Evolutionary conservation across 176 grass and related monocot species (phyloP), one percentile per base, ranked within the genome.

Genomic region (Ensete glaucum): DNA sequence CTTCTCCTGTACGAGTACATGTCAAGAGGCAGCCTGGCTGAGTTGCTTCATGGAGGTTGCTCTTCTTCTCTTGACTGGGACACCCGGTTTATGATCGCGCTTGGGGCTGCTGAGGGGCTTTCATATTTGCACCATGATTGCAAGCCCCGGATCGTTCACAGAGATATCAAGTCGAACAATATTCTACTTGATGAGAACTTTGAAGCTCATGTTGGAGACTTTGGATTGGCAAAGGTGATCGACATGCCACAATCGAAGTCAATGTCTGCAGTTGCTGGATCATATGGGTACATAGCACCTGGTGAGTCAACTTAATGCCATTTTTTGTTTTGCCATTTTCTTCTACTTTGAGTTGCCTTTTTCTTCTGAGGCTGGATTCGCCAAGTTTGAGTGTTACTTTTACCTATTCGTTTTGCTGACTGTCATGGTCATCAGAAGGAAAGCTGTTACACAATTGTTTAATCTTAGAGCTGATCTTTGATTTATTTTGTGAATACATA

Each of bases 261-360:
- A 26, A 99, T 99, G 96, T 99, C 96, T 71, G 96, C 96, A n/a
- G 88, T 99, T 72, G 96, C 96, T 64, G 96, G 96, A 76, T 99
- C 96, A 64, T 99, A 99, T 54, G 96, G 96, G 72, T 99, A 99
- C 79, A 99, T 99, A 80, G 96, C 96, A 43, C 96, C 96, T 59
- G 96, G 96, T 95, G 51, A 94, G 53, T 78, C 9, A 9, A 22
- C 57, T 75, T 17, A 17, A 20, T 56, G 2, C 9, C 67, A 69
- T 69, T 69, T n/a, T 13, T 11, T 50, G 67, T 48, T 19, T 71
- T 62, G 17, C 2, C 20, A 54, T 54, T 88, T 16, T 10, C 43
- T 79, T 43, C 69, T 57, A 12, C 12, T 13, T 4, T 34, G 8
- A 67, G 43, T 8, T 67, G 3, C 23, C 13, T 11, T 14, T 14